Base-by-base conservation (phyloP, 1,139 yeast species). In the Candida sojae region DNA sequence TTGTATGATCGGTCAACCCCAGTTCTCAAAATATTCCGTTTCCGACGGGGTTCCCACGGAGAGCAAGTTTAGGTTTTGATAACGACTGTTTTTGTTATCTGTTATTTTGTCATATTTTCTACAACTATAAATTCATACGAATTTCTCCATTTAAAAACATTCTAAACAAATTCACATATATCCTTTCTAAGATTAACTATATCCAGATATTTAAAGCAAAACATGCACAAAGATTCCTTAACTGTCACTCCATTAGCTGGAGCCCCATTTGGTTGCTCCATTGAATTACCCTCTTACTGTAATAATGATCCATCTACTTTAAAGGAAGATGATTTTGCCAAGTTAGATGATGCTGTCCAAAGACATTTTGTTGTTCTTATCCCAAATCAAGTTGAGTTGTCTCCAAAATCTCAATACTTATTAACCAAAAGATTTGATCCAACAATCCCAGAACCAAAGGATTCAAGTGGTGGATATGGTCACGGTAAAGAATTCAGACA, bases 401-500 rank as follows among this genome's bases (percentile, higher is more conserved):
- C 83, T 2, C 95, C 96, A 33, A 75, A 79, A 49, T 84, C 91
- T 1, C 96, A 89, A 66, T 88, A 86, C 64, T 65, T 75, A 33
- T 74, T 89, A 47, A 89, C 96, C 33, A 80, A 83, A 55, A 77
- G 88, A 57, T 86, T 88, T 61, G 96, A 88, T 61, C 90, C 93
- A 33, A 70, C 88, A 6, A 82, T 89, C 51, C 78, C 79, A 3
- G 75, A 69, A 48, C 74, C 77, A 25, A 73, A 70, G 50, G 79
- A 74, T 40, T 44, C 35, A 8, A 64, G 63, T 31, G 62, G 62
- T 25, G 80, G 80, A 21, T 89, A 89, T 57, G 96, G 96, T 36
- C 96, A 89, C 59, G 90, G 93, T 48, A 86, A 87, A 63, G 88
- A 87, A 53, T 88, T 88, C 67, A 83, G 93, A 61, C 92, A 89